Conservation (phyloP, 441 rosid species). For the Bocquillonia castaneifolia region DNA sequence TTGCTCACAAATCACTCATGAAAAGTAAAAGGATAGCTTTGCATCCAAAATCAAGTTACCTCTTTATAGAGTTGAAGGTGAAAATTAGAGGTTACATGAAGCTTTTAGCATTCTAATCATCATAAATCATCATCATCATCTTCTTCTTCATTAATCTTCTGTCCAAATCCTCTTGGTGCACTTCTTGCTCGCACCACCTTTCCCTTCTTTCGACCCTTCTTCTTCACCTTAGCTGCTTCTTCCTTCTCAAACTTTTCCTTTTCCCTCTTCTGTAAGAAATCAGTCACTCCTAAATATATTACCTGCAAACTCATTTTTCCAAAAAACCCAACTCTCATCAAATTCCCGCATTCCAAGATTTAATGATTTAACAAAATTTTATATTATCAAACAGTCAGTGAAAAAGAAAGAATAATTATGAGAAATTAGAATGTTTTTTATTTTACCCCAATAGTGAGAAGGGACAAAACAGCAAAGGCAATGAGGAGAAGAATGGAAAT, state of each 20-base stretch:
- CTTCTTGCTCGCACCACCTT: conserved; percentile 44
- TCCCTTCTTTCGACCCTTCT: conserved; percentile 41
- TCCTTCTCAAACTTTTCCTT: conserved; percentile 72
- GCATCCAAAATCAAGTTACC: no score
- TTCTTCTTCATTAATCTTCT: conserved; percentile 46
- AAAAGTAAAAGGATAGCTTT: no score
- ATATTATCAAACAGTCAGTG: conserved; percentile 1
- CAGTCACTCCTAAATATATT: conserved; percentile 66
- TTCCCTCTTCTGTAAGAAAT: conserved; percentile 67
- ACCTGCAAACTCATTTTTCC: conserved; percentile 38
- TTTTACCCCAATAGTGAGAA: conserved; percentile 84
- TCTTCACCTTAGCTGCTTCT: conserved; percentile 56
- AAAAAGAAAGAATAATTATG: no score
- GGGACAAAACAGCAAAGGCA: conserved; percentile 57
- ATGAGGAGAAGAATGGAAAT: conserved; percentile 50
- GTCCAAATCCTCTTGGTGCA: conserved; percentile 84
- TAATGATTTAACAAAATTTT: not conserved
- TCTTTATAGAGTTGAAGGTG: no score
- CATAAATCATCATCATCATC: conserved; percentile 16
- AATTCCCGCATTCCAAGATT: conserved; percentile 15
- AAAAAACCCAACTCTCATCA: not conserved
- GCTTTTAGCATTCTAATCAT: not conserved
- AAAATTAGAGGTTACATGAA: no score
- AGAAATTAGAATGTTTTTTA: not conserved
- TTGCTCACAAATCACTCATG: no score